Base-by-base conservation (phyloP, 2,329 filamentous ascomycete species). In the Rutstroemia sp. region DNA sequence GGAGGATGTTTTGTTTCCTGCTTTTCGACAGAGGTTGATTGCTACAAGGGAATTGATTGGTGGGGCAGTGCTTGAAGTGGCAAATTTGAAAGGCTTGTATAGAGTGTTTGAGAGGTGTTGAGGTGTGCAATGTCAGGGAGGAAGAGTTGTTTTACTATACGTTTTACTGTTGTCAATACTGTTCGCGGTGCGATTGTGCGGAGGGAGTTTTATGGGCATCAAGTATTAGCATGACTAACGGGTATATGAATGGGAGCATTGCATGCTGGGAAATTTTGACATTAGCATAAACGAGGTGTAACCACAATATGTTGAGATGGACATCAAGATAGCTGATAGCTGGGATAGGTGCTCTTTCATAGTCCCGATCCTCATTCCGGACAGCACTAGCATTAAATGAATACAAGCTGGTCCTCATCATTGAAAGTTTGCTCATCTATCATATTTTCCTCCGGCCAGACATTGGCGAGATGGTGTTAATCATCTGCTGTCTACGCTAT, bases 91-190 rank as follows among this genome's bases (percentile, higher is more conserved):
- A 71, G 91, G 92, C 0, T 69, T 99, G 57, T 99, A 99, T 71
- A 78, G 89, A 47, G 92, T 97, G 2, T 99, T 99, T 76, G 94
- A 99, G 73, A 77, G 94, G 54, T 97, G 94, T 71, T 97, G 71
- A 81, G 19, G 19, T 19, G 12, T 40, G 38, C 25, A 27, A 27
- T 6, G 25, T 8, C 25, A 8, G 25, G 25, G 12, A 34, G 30
- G 10, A 34, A 27, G 23, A 16, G 14, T 17, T 25, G 3, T 36
- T 54, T 7, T 45, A 19, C 5, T 10, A 21, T 48, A 23, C 9
- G 16, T 25, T 23, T 48, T 23, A 10, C 9, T 27, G 45, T 23
- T 10, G 16, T 48, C 12, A 48, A 30, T 27, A n/a, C 25, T 10
- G 45, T 23, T 25, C 14, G 16, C 17, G 19, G 45, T 25, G 45